phyloP scores from a whole-genome alignment of 2,329 filamentous ascomycete genomes.

The Clonostachys rhizophaga region DNA sequence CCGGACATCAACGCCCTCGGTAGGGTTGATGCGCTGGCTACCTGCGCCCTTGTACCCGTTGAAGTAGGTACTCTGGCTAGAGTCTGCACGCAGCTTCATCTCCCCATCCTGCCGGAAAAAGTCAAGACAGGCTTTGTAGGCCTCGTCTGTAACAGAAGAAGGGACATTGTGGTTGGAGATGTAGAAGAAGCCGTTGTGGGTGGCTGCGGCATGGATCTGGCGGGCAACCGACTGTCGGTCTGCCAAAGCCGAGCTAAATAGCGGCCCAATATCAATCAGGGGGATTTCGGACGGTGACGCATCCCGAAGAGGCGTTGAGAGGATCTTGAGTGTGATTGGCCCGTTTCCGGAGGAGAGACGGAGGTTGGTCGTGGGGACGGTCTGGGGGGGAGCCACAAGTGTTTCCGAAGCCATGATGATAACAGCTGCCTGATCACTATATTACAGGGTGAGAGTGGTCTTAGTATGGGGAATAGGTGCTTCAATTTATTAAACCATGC shows the following conservation, averaged over 20 bases:
- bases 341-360: constrained; percentile 28
- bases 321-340: constrained; percentile 25
- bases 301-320: constrained; percentile 25
- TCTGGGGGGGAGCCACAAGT: too few species aligned
- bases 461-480: too few species aligned
- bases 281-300: constrained; percentile 40
- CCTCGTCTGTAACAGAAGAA: constrained; percentile 15
- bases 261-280: constrained; percentile 42
- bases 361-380: constrained; percentile 15
- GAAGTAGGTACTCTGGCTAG: constrained; percentile 30
- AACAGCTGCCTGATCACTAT: too few species aligned
- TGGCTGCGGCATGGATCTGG: constrained; percentile 36
- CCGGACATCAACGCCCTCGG: constrained; percentile 42
- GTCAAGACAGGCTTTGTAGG: constrained; percentile 23
- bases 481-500: too few species aligned
- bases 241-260: constrained; percentile 25
- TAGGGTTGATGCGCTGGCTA: constrained; percentile 40
- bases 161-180: constrained; percentile 43
- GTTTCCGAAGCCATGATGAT: too few species aligned
- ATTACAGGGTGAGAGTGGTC: too few species aligned
- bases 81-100: constrained; percentile 31
- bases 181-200: constrained; percentile 52
- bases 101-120: constrained; percentile 44
- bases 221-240: constrained; percentile 31
- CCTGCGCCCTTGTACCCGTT: constrained; percentile 41